A percentile compares a stretch with the other conserved stretches of the same genome.
These are phyloP conservation scores for Arabis hirsuta DNA, from an alignment of 345 rosid species.

Conservation along the genomic window DNA sequence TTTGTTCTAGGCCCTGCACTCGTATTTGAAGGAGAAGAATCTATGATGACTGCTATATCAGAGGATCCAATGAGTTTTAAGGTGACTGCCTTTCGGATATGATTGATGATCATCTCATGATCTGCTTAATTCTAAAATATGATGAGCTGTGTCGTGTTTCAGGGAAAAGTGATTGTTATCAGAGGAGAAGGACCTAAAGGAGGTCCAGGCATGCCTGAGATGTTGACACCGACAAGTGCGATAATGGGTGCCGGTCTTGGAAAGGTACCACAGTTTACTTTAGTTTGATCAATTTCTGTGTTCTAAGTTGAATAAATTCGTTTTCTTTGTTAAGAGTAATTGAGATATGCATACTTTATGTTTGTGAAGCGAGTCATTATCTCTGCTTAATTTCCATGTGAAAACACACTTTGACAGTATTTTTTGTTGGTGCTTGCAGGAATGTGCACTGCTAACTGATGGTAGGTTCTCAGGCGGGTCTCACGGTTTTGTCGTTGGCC, in stretches of 20 bases:
- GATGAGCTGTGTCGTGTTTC: slow-evolving; percentile 33
- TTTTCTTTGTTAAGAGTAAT: not conserved
- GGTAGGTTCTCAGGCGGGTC: slow-evolving; percentile 99
- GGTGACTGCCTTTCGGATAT: slow-evolving; percentile 46
- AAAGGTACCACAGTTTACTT: slow-evolving; percentile 54
- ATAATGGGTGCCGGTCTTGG: slow-evolving; percentile 99
- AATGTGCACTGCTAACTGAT: slow-evolving; percentile 90
- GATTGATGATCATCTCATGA: not conserved
- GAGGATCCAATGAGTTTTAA: slow-evolving; percentile 82
- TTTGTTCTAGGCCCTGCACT: slow-evolving; percentile 86
- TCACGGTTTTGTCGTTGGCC: slow-evolving; percentile 99
- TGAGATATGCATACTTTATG: slow-evolving; percentile 5
- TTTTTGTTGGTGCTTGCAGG: slow-evolving; percentile 57
- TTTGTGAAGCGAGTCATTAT: slow-evolving; percentile 7
- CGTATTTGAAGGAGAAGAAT: slow-evolving; percentile 97
- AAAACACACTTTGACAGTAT: not conserved
- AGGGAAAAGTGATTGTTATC: slow-evolving; percentile 94
- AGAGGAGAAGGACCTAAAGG: slow-evolving; percentile 99
- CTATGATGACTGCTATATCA: slow-evolving; percentile 86
- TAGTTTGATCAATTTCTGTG: not conserved
- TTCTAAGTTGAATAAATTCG: not conserved
- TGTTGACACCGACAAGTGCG: slow-evolving; percentile 99
- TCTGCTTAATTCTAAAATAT: slow-evolving; percentile 4
- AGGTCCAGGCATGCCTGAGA: slow-evolving; percentile 99
- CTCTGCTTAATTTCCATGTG: not conserved